Evolutionary conservation across 1,139 yeast genomes (phyloP).

Genomic region (Trichomonascaceae sp.): DNA sequence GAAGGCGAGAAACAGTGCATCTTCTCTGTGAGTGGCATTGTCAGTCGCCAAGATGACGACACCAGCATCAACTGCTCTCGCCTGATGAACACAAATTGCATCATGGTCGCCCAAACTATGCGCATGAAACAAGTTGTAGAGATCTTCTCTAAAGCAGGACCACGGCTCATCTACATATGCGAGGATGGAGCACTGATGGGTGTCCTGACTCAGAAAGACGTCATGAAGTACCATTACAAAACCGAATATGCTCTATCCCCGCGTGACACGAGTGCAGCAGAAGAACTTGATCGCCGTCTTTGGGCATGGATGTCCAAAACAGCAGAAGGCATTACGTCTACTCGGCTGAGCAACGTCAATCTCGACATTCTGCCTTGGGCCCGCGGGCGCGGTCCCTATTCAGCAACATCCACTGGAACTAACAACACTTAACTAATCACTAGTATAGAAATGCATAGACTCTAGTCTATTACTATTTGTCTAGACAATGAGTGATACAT

Average conservation of each 20-base stretch:
- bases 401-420: too few relatives aligned
- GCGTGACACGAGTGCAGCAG: conserved; percentile 11
- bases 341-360: too few relatives aligned
- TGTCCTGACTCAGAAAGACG: conserved; percentile 52
- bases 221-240: conserved; percentile 35
- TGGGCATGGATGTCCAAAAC: conserved; percentile 10
- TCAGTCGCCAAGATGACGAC: not conserved
- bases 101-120: conserved; percentile 41
- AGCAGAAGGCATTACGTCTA: conserved; percentile 12
- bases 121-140: conserved; percentile 54
- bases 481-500: too few relatives aligned
- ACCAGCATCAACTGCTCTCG: conserved; percentile 28
- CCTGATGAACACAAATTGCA: conserved; percentile 47
- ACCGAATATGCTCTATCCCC: conserved; percentile 11
- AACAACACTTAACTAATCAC: too few relatives aligned
- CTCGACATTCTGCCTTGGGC: too few relatives aligned
- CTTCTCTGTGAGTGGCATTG: conserved; percentile 1
- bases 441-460: too few relatives aligned
- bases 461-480: too few relatives aligned
- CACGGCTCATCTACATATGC: conserved; percentile 54
- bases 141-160: conserved; percentile 69
- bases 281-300: conserved; percentile 14
- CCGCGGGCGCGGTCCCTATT: too few relatives aligned
- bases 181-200: conserved; percentile 39
- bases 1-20: conserved; percentile 5